Base-by-base conservation (phyloP, 129 eudicot species). In the Artemisia annua region DNA sequence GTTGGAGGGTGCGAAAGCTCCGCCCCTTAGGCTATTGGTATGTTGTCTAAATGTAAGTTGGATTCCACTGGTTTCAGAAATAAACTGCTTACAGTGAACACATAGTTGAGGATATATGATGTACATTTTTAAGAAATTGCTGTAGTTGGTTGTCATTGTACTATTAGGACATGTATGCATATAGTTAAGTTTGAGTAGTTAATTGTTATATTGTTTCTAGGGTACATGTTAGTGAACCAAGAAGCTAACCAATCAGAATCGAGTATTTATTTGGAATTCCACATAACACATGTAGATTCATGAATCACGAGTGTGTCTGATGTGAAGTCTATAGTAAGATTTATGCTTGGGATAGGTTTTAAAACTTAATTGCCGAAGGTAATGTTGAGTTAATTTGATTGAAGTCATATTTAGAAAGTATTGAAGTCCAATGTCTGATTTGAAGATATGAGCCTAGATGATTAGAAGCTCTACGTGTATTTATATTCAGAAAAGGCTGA, bases 191-290 rank as follows among this genome's bases (percentile, higher is more conserved):
- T 63, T 4, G 51, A 51, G 72, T 74, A 74, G 7, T 48, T 66
- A 67, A 48, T 43, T 67, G 22, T 57, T 16, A 71, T 51, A 74
- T 20, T 54, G 57, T 66, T 66, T 64, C 14, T 46, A 74, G 28
- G 16, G 66, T n/a, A 20, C 7, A 39, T 43, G 44, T 53, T 50
- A 46, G 49, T 9, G 48, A 18, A 51, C 52, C 1, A 7, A 6
- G 13, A 50, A 12, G 48, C 43, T 35, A 35, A 1, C 43, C 43
- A 0, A 0, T 35, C 43, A 35, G 9, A 35, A 35, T 74, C 24
- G 11, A 18, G 63, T 52, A 51, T 17, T 15, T 13, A 5, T 35
- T 19, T 53, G 39, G 54, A 30, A 44, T 19, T 16, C 28, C 22
- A 15, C 30, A 1, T 65, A 39, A 55, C 55, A 22, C 51, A 35